A percentile compares a stretch with the other conserved stretches of the same genome.
Evolutionary conservation across 2,329 filamentous ascomycete genomes (phyloP).

Genomic region (Fonsecaea monophora): DNA sequence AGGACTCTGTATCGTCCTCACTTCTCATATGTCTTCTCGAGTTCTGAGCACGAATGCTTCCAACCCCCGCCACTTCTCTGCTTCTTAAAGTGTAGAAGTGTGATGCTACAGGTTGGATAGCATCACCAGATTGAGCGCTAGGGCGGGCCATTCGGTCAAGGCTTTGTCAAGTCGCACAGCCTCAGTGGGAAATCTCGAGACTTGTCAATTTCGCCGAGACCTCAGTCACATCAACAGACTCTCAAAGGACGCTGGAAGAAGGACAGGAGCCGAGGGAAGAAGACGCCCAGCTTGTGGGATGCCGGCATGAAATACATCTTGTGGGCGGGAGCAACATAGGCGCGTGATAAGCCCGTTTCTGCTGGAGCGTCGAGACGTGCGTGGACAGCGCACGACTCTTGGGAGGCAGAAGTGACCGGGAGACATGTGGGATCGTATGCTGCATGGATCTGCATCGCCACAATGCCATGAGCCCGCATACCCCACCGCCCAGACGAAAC

Average conservation of each 20-base stretch:
- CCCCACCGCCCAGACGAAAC: constrained; percentile 3
- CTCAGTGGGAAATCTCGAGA: background rate
- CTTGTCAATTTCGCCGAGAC: background rate
- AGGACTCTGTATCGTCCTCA: background rate
- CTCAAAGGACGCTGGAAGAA: background rate
- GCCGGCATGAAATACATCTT: background rate
- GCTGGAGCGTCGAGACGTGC: background rate
- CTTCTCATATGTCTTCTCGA: background rate
- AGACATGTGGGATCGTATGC: background rate
- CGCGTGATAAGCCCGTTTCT: background rate
- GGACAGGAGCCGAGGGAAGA: background rate
- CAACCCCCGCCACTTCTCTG: constrained; percentile 20
- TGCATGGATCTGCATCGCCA: constrained; percentile 5
- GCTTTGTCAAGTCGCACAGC: background rate
- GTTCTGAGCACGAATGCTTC: constrained; percentile 15
- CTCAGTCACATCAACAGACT: background rate
- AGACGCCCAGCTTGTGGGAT: background rate
- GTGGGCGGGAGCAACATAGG: background rate
- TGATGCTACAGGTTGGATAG: constrained; percentile 20
- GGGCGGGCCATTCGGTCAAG: constrained; percentile 13
- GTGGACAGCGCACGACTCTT: background rate
- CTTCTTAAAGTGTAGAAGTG: constrained; percentile 21
- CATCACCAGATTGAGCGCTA: constrained; percentile 16
- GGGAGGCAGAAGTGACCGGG: no score
- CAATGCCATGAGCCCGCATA: background rate